These are phyloP conservation scores for Fusarium verrucosum DNA, from an alignment of 2,329 filamentous ascomycete genomes.

Conservation along the genomic window DNA sequence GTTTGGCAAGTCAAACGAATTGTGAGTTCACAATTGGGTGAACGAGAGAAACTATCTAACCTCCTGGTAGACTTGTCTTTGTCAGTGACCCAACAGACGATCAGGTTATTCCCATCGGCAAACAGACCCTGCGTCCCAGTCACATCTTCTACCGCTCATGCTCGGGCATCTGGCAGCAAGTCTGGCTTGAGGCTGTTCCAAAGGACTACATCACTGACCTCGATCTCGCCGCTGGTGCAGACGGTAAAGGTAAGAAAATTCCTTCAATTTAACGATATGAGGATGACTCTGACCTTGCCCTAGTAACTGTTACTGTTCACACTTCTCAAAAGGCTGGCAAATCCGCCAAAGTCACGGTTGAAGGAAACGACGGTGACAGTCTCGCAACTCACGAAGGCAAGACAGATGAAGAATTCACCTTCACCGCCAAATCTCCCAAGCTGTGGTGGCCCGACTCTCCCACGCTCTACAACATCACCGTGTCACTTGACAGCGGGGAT, in stretches of 20 bases:
- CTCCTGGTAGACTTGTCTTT: constrained; percentile 53
- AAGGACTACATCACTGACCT: constrained; percentile 65
- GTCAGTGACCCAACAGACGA: constrained; percentile 74
- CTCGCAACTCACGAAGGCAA: constrained; percentile 28
- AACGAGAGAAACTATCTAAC: not conserved
- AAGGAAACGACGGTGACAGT: not conserved
- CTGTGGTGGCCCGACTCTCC: constrained; percentile 73
- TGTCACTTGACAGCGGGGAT: constrained; percentile 60
- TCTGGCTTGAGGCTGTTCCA: constrained; percentile 74
- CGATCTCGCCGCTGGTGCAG: constrained; percentile 64
- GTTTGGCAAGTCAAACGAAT: constrained; percentile 18
- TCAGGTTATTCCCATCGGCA: constrained; percentile 71
- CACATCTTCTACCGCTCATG: constrained; percentile 79
- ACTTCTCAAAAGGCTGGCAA: not conserved
- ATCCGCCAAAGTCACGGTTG: not conserved
- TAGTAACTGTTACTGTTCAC: constrained; percentile 13
- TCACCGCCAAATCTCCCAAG: constrained; percentile 63
- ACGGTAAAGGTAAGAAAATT: constrained; percentile 2
- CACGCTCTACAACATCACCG: constrained; percentile 69
- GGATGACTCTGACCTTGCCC: not conserved
- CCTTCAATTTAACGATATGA: not conserved
- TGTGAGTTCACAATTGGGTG: not conserved
- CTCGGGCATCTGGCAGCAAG: constrained; percentile 78
- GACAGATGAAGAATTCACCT: constrained; percentile 62
- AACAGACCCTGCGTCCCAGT: constrained; percentile 65